phyloP scores from a whole-genome alignment of 805 yeast genomes.

The Ogataea neopini region DNA sequence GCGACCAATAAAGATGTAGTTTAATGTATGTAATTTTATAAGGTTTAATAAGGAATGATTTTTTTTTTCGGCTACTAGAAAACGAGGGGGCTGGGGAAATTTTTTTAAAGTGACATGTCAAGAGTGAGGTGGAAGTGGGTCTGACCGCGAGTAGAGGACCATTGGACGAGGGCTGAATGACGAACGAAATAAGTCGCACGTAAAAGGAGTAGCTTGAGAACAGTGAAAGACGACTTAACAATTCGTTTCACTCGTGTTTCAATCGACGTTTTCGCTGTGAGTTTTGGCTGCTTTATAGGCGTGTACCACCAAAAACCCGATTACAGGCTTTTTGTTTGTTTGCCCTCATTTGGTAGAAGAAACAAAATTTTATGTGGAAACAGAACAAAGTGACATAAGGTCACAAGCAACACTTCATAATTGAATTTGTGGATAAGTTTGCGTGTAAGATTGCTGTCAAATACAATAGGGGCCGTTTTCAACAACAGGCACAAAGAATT shows the following conservation, averaged over 20 bases:
- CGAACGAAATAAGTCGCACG: no score
- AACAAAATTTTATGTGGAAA: slow-evolving; percentile 16
- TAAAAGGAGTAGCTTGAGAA: no score
- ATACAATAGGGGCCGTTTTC: background rate
- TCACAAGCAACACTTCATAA: background rate
- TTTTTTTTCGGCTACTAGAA: background rate
- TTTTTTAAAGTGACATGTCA: slow-evolving; percentile 1
- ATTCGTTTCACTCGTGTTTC: no score
- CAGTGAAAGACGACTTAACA: no score
- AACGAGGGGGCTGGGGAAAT: background rate
- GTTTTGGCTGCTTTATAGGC: background rate
- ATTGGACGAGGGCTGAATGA: background rate
- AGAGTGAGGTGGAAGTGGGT: background rate
- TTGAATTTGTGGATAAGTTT: background rate
- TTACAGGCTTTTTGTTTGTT: slow-evolving; percentile 9
- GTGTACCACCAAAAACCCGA: slow-evolving; percentile 1
- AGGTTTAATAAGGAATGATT: background rate
- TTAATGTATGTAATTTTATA: background rate
- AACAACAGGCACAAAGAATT: background rate
- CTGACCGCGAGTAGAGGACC: background rate
- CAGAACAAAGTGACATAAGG: slow-evolving; percentile 19
- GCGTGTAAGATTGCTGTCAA: background rate
- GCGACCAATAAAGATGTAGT: background rate
- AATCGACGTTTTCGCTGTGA: no score
- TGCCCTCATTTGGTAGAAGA: slow-evolving; percentile 16